Conservation (phyloP, 306 rosid species). For the Malus sylvestris region DNA sequence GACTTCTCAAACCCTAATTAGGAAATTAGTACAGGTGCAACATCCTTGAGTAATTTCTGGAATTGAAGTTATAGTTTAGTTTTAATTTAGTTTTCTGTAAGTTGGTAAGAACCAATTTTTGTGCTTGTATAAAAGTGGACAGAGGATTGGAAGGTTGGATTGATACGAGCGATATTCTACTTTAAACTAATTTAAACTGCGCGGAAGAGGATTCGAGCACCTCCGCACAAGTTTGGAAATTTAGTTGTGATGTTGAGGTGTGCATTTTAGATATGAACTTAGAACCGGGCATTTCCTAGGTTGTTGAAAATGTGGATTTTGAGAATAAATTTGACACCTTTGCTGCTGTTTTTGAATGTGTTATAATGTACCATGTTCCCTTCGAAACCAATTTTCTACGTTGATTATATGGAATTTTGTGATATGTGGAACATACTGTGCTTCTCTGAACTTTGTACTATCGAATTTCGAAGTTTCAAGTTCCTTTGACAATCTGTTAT, state of each 20-base stretch:
- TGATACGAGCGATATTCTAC: not conserved
- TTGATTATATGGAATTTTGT: not conserved
- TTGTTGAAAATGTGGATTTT: not conserved
- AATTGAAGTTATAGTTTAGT: not conserved
- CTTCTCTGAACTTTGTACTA: not conserved
- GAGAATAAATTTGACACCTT: not conserved
- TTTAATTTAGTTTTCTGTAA: not conserved
- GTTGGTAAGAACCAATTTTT: conserved; percentile 1
- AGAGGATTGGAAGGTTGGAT: not conserved
- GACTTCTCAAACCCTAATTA: not conserved
- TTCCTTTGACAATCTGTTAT: not conserved
- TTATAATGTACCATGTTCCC: too few relatives aligned
- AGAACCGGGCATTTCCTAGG: not conserved
- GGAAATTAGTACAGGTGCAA: not conserved
- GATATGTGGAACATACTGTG: not conserved
- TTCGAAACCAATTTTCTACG: too few relatives aligned
- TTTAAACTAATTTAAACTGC: not conserved
- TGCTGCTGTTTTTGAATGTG: not conserved
- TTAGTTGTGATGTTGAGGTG: not conserved
- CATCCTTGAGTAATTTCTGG: not conserved
- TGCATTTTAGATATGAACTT: not conserved
- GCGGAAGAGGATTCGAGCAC: not conserved
- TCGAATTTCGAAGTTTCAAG: not conserved
- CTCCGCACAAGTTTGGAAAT: not conserved
- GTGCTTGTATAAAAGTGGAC: not conserved